phyloP scores from a whole-genome alignment of 2,329 filamentous ascomycete species.

The Colletotrichum somersetense region DNA sequence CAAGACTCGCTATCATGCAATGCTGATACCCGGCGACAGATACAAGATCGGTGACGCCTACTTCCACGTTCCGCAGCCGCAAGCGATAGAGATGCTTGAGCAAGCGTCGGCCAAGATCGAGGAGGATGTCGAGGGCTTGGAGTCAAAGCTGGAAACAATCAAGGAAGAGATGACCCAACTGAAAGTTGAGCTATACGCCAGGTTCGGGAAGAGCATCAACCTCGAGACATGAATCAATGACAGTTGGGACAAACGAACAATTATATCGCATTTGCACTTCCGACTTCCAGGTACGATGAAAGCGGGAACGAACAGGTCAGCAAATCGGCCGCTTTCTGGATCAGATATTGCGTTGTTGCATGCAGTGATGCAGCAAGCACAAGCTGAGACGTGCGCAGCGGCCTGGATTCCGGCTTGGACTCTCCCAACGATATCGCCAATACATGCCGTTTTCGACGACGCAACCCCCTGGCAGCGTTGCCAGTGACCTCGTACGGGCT shows the following conservation, averaged over 20 bases:
- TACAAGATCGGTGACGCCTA: slow-evolving; percentile 98
- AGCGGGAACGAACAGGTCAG: not conserved
- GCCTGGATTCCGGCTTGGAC: not conserved
- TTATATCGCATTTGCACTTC: slow-evolving; percentile 7
- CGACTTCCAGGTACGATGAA: not conserved
- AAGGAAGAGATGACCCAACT: slow-evolving; percentile 90
- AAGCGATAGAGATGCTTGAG: slow-evolving; percentile 88
- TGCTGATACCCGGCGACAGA: slow-evolving; percentile 59
- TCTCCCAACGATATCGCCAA: not conserved
- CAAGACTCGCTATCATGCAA: not conserved
- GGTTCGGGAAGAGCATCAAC: slow-evolving; percentile 97
- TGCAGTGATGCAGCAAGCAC: not conserved
- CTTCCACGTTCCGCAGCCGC: slow-evolving; percentile 84
- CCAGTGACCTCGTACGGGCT: slow-evolving; percentile 17
- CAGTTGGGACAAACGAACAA: slow-evolving; percentile 16
- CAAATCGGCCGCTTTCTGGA: not conserved
- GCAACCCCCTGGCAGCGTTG: slow-evolving; percentile 9
- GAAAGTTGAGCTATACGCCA: slow-evolving; percentile 92
- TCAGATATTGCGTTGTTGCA: not conserved
- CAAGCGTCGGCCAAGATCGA: slow-evolving; percentile 80
- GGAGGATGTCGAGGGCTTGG: slow-evolving; percentile 78
- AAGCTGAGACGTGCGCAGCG: not conserved
- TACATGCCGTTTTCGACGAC: not conserved
- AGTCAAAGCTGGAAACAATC: slow-evolving; percentile 80
- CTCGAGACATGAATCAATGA: slow-evolving; percentile 77